phyloP scores from a whole-genome alignment of 805 yeast species.

The Yarrowia sp. region DNA sequence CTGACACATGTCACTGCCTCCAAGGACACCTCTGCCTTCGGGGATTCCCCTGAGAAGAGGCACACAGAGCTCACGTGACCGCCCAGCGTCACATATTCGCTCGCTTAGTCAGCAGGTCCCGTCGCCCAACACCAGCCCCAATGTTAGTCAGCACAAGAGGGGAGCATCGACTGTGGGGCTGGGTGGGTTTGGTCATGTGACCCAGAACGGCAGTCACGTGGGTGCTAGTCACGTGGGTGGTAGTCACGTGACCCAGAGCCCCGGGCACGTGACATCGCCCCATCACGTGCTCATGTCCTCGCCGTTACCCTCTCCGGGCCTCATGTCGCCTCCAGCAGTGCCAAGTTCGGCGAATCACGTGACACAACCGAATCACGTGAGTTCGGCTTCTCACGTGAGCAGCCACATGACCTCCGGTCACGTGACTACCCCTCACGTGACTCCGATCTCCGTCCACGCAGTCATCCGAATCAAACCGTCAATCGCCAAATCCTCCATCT shows the following conservation, averaged over 20 bases:
- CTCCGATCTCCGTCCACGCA: constrained; percentile 5
- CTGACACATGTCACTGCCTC: constrained; percentile 4
- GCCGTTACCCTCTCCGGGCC: background rate
- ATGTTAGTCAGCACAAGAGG: background rate
- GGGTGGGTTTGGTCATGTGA: background rate
- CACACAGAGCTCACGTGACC: background rate
- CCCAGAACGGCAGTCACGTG: background rate
- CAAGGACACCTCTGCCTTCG: constrained; percentile 10
- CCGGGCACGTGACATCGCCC: too few species aligned
- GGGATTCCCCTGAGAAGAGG: background rate
- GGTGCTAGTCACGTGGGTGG: too few species aligned
- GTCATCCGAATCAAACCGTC: constrained; percentile 22
- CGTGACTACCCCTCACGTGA: background rate
- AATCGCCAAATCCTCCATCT: background rate
- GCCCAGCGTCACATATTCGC: background rate
- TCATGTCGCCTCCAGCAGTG: background rate
- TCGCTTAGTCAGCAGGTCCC: background rate
- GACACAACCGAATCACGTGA: background rate
- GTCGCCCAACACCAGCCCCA: background rate
- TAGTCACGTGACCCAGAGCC: too few species aligned
- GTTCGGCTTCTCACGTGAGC: background rate
- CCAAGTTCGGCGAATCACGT: background rate
- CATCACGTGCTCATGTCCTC: background rate
- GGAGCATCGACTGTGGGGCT: background rate
- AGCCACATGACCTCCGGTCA: background rate